Base-by-base conservation (phyloP, 352 stramenopile genomes). In the Phytophthora cryptogea region DNA sequence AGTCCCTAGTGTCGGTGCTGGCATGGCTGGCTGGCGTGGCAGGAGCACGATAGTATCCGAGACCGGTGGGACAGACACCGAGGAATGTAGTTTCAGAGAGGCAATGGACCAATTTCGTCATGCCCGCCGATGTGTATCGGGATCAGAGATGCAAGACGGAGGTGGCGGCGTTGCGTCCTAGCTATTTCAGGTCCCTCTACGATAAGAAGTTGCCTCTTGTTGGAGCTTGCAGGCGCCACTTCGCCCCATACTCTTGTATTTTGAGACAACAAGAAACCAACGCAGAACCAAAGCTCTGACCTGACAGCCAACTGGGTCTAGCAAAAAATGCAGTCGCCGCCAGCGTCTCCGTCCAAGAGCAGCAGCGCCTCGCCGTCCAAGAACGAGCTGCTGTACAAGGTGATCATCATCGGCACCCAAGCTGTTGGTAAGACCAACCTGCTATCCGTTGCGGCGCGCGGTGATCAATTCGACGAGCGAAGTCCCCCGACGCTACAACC, bases 401-500 rank as follows among this genome's bases (percentile, higher is more conserved):
- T 89, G 63, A 78, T 89, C 51, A 55, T 89, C 43, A 87, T 86
- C 45, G 79, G 79, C 9, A 86, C 76, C 0, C 73, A 73, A 1
- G 76, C 74, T 13, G 76, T 89, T n/a, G 76, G 79, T 1, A 89
- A 89, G 43, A 89, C 79, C 27, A 89, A 87, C 32, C 33, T 89
- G 7, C 75, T 87, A 27, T 74, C 66, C 0, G 77, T 89, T 11
- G 80, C 77, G 0, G 75, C 77, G 26, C 67, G 77, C 14, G 80
- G 80, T 2, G 67, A 80, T 54, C 76, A 86, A 66, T 86, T 87
- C 43, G 67, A 87, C 28, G 79, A 76, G 44, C 66, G 67, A 26
- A 86, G 74, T 26, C 61, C 71, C 4, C 60, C 74, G 5, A 89
- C 79, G 31, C 54, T 83, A 8, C 74, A 89, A 50, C 77, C 80